Evolutionary conservation across 345 rosid genomes (phyloP).

Genomic region (Citrus australasica): DNA sequence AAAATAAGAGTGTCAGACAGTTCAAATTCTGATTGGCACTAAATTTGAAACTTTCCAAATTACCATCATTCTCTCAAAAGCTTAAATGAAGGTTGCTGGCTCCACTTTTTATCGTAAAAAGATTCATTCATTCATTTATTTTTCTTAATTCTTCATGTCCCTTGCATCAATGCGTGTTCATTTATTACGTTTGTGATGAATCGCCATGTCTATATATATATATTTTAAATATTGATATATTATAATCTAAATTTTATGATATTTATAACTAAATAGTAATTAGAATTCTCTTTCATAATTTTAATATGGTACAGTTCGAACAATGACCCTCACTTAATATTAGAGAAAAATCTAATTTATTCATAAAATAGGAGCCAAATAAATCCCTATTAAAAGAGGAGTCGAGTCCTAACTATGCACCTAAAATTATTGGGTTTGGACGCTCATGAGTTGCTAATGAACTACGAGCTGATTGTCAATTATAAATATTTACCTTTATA

Average conservation of each 20-base stretch:
- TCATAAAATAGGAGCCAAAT: fast-evolving
- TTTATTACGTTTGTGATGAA: background rate
- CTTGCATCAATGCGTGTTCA: background rate
- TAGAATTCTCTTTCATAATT: fast-evolving
- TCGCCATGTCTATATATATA: too few species aligned
- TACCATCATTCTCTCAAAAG: constrained; percentile 3
- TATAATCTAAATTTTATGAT: fast-evolving
- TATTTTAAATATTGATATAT: too few species aligned
- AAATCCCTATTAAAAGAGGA: fast-evolving
- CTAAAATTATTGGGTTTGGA: too few species aligned
- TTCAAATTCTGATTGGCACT: background rate
- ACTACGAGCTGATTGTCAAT: background rate
- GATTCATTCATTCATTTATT: background rate
- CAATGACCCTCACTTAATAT: fast-evolving
- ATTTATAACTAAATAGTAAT: too few species aligned
- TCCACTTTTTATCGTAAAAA: constrained; percentile 7
- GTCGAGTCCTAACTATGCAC: fast-evolving
- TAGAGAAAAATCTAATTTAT: fast-evolving
- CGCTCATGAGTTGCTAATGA: too few species aligned
- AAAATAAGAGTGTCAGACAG: background rate
- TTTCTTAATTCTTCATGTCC: background rate
- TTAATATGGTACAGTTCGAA: fast-evolving
- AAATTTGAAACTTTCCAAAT: constrained; percentile 11
- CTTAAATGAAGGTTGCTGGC: background rate
- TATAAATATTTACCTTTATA: background rate